Evolutionary conservation across 495 filamentous ascomycete species (phyloP).

Genomic region (Symbiotaphrina buchneri): DNA sequence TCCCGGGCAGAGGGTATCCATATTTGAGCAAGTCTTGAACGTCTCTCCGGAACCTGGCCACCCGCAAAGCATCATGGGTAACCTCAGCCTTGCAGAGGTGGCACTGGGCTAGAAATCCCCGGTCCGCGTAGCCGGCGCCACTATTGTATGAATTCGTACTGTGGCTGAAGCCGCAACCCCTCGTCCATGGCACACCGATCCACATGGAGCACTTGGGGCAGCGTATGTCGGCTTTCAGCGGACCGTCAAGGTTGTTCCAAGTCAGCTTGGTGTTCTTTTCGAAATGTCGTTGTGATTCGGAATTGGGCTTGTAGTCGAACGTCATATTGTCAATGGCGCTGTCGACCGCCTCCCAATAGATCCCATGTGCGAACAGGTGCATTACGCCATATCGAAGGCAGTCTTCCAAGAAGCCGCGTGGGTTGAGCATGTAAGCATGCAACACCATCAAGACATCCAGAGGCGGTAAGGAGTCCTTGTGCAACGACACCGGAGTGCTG

Average conservation of each 20-base stretch:
- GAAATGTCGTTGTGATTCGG: slow-evolving; percentile 23
- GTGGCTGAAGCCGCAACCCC: slow-evolving; percentile 10
- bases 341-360: slow-evolving; percentile 47
- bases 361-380: slow-evolving; percentile 35
- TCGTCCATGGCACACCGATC: slow-evolving; percentile 36
- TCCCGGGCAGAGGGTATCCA: slow-evolving; percentile 38
- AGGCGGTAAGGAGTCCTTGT: slow-evolving; percentile 3
- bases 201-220: slow-evolving; percentile 31
- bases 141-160: neutral
- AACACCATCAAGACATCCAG: slow-evolving; percentile 75
- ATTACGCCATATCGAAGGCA: slow-evolving; percentile 37
- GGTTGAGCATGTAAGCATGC: slow-evolving; percentile 76
- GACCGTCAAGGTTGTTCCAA: slow-evolving; percentile 37
- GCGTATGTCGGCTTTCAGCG: slow-evolving; percentile 19
- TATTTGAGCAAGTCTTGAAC: slow-evolving; percentile 17
- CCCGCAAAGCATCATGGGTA: slow-evolving; percentile 27
- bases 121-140: slow-evolving; percentile 38
- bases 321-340: slow-evolving; percentile 31
- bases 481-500: slow-evolving; percentile 2
- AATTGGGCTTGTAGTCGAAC: slow-evolving; percentile 35
- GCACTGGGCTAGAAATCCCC: slow-evolving; percentile 22
- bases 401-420: slow-evolving; percentile 57
- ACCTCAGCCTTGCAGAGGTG: slow-evolving; percentile 24
- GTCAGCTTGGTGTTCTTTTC: slow-evolving; percentile 21
- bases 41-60: slow-evolving; percentile 34